Evolutionary conservation across 1,284 basidiomycete species (phyloP).

Genomic region (Cryptococcus neoformans): DNA sequence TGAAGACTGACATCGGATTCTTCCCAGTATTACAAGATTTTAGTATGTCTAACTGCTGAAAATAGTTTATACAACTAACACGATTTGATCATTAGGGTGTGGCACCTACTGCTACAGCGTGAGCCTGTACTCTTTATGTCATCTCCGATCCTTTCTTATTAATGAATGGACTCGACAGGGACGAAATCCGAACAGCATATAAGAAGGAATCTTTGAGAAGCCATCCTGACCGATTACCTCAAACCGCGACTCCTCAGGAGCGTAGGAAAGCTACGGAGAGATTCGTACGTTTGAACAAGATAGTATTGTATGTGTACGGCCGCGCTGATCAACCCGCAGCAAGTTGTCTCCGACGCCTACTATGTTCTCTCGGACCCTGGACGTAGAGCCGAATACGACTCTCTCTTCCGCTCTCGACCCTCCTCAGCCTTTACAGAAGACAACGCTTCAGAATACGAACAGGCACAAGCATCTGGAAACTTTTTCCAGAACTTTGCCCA

Average conservation of each 20-base stretch:
- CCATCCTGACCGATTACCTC: slow-evolving; percentile 80
- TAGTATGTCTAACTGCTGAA: slow-evolving; percentile 18
- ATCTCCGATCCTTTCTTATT: background rate
- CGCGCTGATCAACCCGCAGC: slow-evolving; percentile 11
- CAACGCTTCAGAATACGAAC: slow-evolving; percentile 50
- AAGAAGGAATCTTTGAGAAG: slow-evolving; percentile 57
- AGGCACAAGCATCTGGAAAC: slow-evolving; percentile 60
- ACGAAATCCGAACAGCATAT: slow-evolving; percentile 49
- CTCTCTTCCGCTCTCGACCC: slow-evolving; percentile 55
- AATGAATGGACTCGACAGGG: slow-evolving; percentile 6
- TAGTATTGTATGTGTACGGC: background rate
- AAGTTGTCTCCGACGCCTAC: slow-evolving; percentile 93
- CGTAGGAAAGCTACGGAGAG: slow-evolving; percentile 71
- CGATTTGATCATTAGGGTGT: slow-evolving; percentile 28
- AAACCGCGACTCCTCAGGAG: slow-evolving; percentile 66
- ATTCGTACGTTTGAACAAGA: slow-evolving; percentile 53
- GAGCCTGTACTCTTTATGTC: slow-evolving; percentile 6
- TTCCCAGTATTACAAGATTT: slow-evolving; percentile 42
- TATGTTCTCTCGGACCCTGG: slow-evolving; percentile 82
- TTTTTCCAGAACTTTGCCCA: slow-evolving; percentile 76
- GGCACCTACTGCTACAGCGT: slow-evolving; percentile 36
- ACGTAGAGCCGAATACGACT: slow-evolving; percentile 79
- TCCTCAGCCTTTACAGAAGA: slow-evolving; percentile 42
- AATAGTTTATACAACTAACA: background rate
- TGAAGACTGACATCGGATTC: background rate